Evolutionary conservation across 257 asterid genomes (phyloP).

Genomic region (Rubia yunnanensis): DNA sequence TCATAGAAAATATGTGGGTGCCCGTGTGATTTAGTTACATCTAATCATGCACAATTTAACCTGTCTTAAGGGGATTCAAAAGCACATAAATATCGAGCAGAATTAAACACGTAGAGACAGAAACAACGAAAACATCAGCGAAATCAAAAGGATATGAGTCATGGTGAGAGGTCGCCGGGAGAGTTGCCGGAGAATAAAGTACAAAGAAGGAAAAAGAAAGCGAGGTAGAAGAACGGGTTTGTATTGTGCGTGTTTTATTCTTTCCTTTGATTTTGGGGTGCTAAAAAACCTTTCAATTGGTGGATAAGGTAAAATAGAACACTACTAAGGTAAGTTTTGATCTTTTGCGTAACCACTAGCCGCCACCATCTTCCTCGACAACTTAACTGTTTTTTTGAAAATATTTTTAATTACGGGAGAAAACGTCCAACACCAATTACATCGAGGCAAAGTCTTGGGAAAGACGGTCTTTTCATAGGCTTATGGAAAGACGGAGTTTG

Average conservation of each 20-base stretch:
- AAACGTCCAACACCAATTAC: too few relatives aligned
- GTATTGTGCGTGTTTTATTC: neutral
- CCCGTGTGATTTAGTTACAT: neutral
- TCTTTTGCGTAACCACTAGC: neutral
- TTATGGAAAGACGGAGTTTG: too few relatives aligned
- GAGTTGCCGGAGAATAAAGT: constrained; percentile 18
- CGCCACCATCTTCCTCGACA: too few relatives aligned
- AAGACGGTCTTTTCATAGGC: too few relatives aligned
- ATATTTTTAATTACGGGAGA: too few relatives aligned
- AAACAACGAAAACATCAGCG: too few relatives aligned
- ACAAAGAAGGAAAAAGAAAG: neutral
- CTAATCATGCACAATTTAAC: neutral
- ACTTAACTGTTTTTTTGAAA: too few relatives aligned
- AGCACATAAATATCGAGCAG: neutral
- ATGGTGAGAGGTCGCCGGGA: constrained; percentile 22
- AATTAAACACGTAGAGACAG: neutral
- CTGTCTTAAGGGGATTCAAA: neutral
- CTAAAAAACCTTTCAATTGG: neutral
- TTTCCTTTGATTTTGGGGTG: neutral
- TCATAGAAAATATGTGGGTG: neutral
- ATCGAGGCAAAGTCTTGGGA: too few relatives aligned
- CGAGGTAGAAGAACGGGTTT: neutral
- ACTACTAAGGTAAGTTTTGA: neutral
- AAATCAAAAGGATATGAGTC: constrained; percentile 47
- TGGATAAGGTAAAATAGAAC: neutral